Conservation (phyloP, 2,329 filamentous ascomycete species). For the Aspergillus glaucus region DNA sequence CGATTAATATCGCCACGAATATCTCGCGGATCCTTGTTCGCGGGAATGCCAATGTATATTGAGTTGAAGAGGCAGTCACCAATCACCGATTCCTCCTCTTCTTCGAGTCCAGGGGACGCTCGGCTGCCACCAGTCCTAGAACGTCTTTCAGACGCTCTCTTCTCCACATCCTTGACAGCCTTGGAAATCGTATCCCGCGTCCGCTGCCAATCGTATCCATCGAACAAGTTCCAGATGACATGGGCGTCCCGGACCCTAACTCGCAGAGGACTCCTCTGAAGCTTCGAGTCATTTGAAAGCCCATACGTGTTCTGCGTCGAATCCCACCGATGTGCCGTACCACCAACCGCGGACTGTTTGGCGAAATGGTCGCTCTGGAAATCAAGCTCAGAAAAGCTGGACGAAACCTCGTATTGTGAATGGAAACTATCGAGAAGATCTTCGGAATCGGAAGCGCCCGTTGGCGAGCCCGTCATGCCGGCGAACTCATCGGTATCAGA, state of each 20-base stretch:
- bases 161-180: constrained; percentile 81
- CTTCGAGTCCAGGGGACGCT: constrained; percentile 46
- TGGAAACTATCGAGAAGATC: constrained; percentile 47
- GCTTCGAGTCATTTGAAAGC: constrained; percentile 54
- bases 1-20: constrained; percentile 79
- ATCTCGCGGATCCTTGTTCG: constrained; percentile 77
- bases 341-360: constrained; percentile 53
- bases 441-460: constrained; percentile 31
- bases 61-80: constrained; percentile 98
- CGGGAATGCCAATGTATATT: constrained; percentile 90
- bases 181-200: constrained; percentile 82
- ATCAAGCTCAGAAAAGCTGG: constrained; percentile 57
- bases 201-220: constrained; percentile 92
- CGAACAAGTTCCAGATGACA: constrained; percentile 94
- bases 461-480: constrained; percentile 34
- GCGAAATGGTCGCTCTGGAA: constrained; percentile 76
- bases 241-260: constrained; percentile 80
- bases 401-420: constrained; percentile 48
- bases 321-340: constrained; percentile 73
- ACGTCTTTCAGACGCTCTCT: constrained; percentile 69
- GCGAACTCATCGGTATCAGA: constrained; percentile 38
- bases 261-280: constrained; percentile 64
- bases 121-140: constrained; percentile 52
- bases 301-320: constrained; percentile 70
- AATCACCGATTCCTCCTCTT: constrained; percentile 78